A percentile compares a stretch with the other conserved stretches of the same genome.
phyloP scores from a whole-genome alignment of 176 grass and related monocot genomes.

The Phoenix roebelenii region DNA sequence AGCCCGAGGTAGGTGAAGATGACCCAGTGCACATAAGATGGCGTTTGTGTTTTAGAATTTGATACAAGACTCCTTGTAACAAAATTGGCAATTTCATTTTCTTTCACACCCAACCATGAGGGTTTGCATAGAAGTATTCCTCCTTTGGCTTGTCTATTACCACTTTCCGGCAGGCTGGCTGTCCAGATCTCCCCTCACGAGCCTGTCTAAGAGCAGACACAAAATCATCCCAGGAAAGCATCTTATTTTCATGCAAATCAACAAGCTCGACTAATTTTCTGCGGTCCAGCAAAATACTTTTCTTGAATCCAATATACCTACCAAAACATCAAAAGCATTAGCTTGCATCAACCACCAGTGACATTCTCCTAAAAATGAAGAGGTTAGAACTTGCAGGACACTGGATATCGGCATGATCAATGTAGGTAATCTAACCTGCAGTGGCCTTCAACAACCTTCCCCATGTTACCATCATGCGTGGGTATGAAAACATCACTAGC shows the following conservation, averaged over 20 bases:
- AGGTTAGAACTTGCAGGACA: not conserved
- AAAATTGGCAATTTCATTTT: too few species aligned
- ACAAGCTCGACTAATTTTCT: conserved; percentile 59
- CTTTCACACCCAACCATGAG: conserved; percentile 16
- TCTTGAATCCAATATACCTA: conserved; percentile 63
- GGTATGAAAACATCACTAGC: conserved; percentile 84
- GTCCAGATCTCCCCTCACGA: conserved; percentile 32
- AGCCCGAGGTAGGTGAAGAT: too few species aligned
- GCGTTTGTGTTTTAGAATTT: too few species aligned
- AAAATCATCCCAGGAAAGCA: conserved; percentile 67
- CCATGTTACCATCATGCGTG: conserved; percentile 91
- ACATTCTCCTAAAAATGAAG: not conserved
- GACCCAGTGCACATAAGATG: too few species aligned
- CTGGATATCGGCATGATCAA: not conserved
- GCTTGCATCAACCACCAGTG: not conserved
- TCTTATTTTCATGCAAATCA: conserved; percentile 51
- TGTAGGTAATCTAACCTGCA: conserved; percentile 41
- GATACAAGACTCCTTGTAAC: too few species aligned
- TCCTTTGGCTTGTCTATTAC: conserved; percentile 70
- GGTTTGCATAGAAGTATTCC: conserved; percentile 93
- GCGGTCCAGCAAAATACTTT: conserved; percentile 59
- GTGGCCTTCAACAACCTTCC: conserved; percentile 81
- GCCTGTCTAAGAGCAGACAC: conserved; percentile 35
- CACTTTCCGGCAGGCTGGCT: conserved; percentile 56
- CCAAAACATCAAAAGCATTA: conserved; percentile 7